These are phyloP conservation scores for Xylariaceae sp. DNA, from an alignment of 2,329 filamentous ascomycete genomes.

Conservation along the genomic window DNA sequence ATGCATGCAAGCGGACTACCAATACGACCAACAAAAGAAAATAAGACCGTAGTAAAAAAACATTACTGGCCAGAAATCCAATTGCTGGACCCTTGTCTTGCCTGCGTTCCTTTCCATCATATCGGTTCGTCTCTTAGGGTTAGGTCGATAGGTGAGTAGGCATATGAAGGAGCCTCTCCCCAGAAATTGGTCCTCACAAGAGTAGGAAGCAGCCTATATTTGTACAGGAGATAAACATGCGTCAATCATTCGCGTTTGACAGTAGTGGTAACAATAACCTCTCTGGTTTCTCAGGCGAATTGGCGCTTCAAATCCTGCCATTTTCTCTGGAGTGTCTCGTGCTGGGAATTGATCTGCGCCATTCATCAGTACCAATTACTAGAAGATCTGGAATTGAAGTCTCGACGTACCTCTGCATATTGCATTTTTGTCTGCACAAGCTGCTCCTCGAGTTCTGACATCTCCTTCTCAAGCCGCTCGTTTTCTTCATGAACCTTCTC, in stretches of 20 bases:
- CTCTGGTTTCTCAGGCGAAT: slow-evolving; percentile 48
- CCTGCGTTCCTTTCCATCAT: slow-evolving; percentile 4
- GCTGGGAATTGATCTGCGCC: slow-evolving; percentile 69
- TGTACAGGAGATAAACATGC: neutral
- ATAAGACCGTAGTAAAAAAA: neutral
- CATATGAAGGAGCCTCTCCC: neutral
- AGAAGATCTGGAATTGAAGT: neutral
- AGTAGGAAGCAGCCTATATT: neutral
- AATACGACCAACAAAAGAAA: slow-evolving; percentile 15
- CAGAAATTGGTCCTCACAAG: slow-evolving; percentile 7
- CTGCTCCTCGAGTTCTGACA: slow-evolving; percentile 90
- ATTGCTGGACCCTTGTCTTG: slow-evolving; percentile 15
- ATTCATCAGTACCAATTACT: slow-evolving; percentile 11
- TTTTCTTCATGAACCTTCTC: slow-evolving; percentile 95
- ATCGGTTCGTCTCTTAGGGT: slow-evolving; percentile 1
- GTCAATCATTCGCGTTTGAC: neutral
- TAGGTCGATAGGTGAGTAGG: neutral
- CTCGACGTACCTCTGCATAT: slow-evolving; percentile 83
- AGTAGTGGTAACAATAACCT: neutral
- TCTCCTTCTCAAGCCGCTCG: slow-evolving; percentile 81
- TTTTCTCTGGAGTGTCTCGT: slow-evolving; percentile 76
- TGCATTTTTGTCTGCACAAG: slow-evolving; percentile 93
- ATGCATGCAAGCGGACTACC: slow-evolving; percentile 24
- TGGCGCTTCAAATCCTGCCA: slow-evolving; percentile 75
- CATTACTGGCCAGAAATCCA: slow-evolving; percentile 20